Conservation (phyloP, 495 filamentous ascomycete species). For the Trichodelitschia bisporula region DNA sequence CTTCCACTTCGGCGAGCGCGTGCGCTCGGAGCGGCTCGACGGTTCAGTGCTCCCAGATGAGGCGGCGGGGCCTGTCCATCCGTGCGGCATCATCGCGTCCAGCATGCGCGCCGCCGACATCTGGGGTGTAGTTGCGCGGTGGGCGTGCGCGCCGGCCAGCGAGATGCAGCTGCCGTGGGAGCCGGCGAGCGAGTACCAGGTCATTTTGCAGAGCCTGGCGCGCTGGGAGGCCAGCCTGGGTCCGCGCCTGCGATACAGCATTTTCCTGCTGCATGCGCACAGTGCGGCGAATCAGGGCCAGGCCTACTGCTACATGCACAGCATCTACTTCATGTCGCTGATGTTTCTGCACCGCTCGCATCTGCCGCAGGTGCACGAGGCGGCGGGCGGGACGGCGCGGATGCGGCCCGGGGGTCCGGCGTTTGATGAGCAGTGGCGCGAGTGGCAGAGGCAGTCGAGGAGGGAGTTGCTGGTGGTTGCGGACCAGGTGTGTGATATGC, state of each 20-base stretch:
- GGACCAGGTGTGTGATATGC: slow-evolving; percentile 11
- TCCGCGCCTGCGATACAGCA: slow-evolving; percentile 8
- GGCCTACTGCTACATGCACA: slow-evolving; percentile 12
- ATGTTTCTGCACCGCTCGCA: slow-evolving; percentile 13
- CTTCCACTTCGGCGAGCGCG: slow-evolving; percentile 11
- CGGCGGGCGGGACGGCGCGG: no score
- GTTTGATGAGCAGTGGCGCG: slow-evolving; percentile 6
- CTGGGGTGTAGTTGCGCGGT: slow-evolving; percentile 12
- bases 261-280: slow-evolving; percentile 10
- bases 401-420: no score
- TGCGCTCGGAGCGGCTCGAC: slow-evolving; percentile 8
- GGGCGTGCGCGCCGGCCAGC: slow-evolving; percentile 9
- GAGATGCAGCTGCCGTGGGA: slow-evolving; percentile 9
- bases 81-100: slow-evolving; percentile 11
- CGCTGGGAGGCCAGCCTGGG: slow-evolving; percentile 7
- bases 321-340: slow-evolving; percentile 11
- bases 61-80: slow-evolving; percentile 4
- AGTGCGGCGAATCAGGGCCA: slow-evolving; percentile 12
- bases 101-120: slow-evolving; percentile 12
- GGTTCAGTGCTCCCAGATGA: slow-evolving; percentile 5
- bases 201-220: slow-evolving; percentile 6
- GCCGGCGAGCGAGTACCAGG: slow-evolving; percentile 7
- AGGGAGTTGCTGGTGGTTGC: slow-evolving; percentile 8
- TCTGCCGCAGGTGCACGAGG: slow-evolving; percentile 6
- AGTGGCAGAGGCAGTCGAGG: slow-evolving; percentile 8